Base-by-base conservation (phyloP, 768 basidiomycete species). In the Lentinula sp. region DNA sequence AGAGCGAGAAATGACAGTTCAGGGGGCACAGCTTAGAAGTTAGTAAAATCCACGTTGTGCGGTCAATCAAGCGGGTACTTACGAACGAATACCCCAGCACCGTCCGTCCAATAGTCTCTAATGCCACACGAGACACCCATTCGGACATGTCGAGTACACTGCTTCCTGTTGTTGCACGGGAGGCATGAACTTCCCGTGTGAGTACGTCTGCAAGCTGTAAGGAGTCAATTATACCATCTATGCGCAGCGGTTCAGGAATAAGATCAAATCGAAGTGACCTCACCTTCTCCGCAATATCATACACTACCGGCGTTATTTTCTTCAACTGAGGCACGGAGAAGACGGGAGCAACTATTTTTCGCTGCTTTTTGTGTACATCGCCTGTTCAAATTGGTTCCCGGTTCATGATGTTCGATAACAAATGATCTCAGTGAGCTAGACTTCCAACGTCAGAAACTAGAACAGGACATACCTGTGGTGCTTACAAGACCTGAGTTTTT, bases 271-370 rank as follows among this genome's bases (percentile, higher is more conserved):
- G 16, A 9, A 23, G 32, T 28, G 4, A 18, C 62, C 73, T 42
- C 57, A 81, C 81, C 69, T 78, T 78, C 53, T 76, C 74, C 2
- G 78, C 72, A 13, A 83, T 75, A 21, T 75, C 68, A 64, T 78
- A 77, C 52, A 84, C 76, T 4, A 74, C 66, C 7, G 81, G 79
- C 2, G 78, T 72, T 61, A 82, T 64, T 18, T 73, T 68, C 18
- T 78, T 76, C 37, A 84, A 70, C 53, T 81, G 78, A 5, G 75
- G 69, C 5, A 73, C 70, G 1, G 79, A 78, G 64, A 84, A 83
- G 8, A 81, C 73, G 2, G 80, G 77, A 52, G 70, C 75, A 46
- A 82, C 76, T 42, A 81, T 70, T 65, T 81, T 81, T 18, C 82
- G 72, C 66, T 84, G 81, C 28, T 71, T 71, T 66, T 75, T 75